These are phyloP conservation scores for Nitzschia inconspicua DNA, from an alignment of 108 stramenopile species.

Conservation along the genomic window DNA sequence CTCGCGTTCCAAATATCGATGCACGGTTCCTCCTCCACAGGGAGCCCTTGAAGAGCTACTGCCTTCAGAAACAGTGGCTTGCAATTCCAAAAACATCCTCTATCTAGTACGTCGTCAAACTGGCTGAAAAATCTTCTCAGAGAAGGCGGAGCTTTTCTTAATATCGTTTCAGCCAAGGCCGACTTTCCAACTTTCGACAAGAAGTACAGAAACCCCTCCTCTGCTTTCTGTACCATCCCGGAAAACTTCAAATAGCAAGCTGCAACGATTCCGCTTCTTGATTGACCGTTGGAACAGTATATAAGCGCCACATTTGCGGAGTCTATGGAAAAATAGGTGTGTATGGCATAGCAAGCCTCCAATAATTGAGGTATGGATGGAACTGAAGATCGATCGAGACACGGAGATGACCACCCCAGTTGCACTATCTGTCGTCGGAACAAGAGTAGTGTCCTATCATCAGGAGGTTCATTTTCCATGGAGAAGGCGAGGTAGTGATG, in stretches of 20 bases:
- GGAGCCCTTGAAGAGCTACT: conserved; percentile 81
- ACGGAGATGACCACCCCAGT: conserved; percentile 44
- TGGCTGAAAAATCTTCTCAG: conserved; percentile 73
- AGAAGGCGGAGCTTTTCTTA: conserved; percentile 66
- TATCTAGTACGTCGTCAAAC: conserved; percentile 57
- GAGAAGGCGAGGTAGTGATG: conserved; percentile 51
- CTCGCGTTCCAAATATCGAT: conserved; percentile 81
- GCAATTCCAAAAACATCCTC: conserved; percentile 54
- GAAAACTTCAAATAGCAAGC: conserved; percentile 84
- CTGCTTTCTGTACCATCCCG: conserved; percentile 21
- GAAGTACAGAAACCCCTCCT: conserved; percentile 67
- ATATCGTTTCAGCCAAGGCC: conserved; percentile 9
- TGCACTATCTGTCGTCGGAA: conserved; percentile 63
- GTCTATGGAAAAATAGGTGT: conserved; percentile 58
- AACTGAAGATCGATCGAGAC: conserved; percentile 32
- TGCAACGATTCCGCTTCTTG: conserved; percentile 81
- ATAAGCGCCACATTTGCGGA: conserved; percentile 53
- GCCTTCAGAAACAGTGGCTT: conserved; percentile 64
- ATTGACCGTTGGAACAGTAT: conserved; percentile 87
- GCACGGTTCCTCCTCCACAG: conserved; percentile 87
- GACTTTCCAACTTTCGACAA: conserved; percentile 8
- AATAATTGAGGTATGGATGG: conserved; percentile 55
- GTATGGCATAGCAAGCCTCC: conserved; percentile 66
- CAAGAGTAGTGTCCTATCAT: conserved; percentile 49
- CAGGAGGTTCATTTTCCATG: conserved; percentile 46